Percentiles rank a stretch among this genome's conserved stretches.
Evolutionary conservation across 768 basidiomycete species (phyloP).

Genomic region (Plicaturopsis crispa): DNA sequence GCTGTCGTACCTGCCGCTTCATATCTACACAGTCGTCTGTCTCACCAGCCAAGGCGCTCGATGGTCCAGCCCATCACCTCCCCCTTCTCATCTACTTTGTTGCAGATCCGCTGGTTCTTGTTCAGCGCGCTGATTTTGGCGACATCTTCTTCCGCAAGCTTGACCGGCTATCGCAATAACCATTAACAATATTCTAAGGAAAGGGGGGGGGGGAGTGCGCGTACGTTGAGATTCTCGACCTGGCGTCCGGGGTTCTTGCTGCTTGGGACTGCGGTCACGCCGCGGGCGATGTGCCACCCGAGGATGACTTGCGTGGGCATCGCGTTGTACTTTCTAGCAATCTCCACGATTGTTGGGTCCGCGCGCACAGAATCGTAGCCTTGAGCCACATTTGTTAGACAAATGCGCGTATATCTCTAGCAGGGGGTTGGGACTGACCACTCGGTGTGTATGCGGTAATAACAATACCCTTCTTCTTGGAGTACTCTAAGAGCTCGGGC

Average conservation of each 20-base stretch:
- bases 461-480: slow-evolving; percentile 20
- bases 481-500: slow-evolving; percentile 19
- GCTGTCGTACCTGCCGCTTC: too few relatives aligned
- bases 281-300: slow-evolving; percentile 22
- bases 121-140: slow-evolving; percentile 36
- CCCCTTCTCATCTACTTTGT: slow-evolving; percentile 24
- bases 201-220: slow-evolving; percentile 3
- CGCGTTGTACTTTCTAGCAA: slow-evolving; percentile 22
- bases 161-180: slow-evolving; percentile 22
- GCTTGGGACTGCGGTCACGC: slow-evolving; percentile 23
- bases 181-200: neutral
- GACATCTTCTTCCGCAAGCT: slow-evolving; percentile 33
- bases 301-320: slow-evolving; percentile 21
- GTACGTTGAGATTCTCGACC: slow-evolving; percentile 18
- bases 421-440: slow-evolving; percentile 11
- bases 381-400: slow-evolving; percentile 15
- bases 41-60: slow-evolving; percentile 30
- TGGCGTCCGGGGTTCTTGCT: slow-evolving; percentile 15
- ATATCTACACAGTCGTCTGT: too few relatives aligned
- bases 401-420: neutral
- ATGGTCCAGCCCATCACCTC: slow-evolving; percentile 31
- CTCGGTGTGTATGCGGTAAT: slow-evolving; percentile 25
- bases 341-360: slow-evolving; percentile 17
- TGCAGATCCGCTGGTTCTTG: slow-evolving; percentile 32
- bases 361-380: slow-evolving; percentile 18